Base-by-base conservation (phyloP, 305 asterid species). In the Plantago rigida region DNA sequence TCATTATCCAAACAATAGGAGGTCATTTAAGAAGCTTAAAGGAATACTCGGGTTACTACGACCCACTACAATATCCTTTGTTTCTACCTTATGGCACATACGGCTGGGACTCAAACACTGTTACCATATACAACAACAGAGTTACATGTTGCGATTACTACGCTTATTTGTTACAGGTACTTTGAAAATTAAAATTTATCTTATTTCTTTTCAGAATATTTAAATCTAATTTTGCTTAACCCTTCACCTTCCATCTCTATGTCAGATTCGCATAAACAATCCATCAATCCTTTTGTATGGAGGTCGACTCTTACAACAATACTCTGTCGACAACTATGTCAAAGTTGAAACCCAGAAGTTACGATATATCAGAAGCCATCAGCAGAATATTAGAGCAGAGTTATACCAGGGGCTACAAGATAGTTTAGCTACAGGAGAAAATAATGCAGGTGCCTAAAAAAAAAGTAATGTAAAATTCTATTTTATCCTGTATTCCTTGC, bases 331-430 rank as follows among this genome's bases (percentile, higher is more conserved):
- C 42, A 59, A 44, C 39, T 36, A 59, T 12, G 12, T 59, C 0
- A 59, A 59, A 10, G 22, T 59, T 45, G 52, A 59, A 54, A 59
- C 53, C 8, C 41, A 59, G 10, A 59, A 19, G 6, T 45, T 45
- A n/a, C 10, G 42, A 44, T 59, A 3, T 9, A 22, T 59, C 1
- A 45, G 41, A 22, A 9, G 22, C 44, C 52, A 45, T 6, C 24
- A 42, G 9, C 2, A 41, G 1, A 22, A 58, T 4, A 58, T 44
- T 8, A 22, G 36, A 22, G 39, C 15, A 1, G 13, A 52, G 3
- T 24, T 52, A 52, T 19, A 52, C 9, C 14, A 15, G 44, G 48
- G 51, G 4, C 19, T 59, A 5, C 53, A 59, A 13, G 53, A 59
- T 45, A 17, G 53, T 11, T 24, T 45, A 9, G 5, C 24, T 24